Evolutionary conservation across 106 monocot species (phyloP), one percentile per base, ranked within the genome.

Genomic region (Apostasia shenzhenica): DNA sequence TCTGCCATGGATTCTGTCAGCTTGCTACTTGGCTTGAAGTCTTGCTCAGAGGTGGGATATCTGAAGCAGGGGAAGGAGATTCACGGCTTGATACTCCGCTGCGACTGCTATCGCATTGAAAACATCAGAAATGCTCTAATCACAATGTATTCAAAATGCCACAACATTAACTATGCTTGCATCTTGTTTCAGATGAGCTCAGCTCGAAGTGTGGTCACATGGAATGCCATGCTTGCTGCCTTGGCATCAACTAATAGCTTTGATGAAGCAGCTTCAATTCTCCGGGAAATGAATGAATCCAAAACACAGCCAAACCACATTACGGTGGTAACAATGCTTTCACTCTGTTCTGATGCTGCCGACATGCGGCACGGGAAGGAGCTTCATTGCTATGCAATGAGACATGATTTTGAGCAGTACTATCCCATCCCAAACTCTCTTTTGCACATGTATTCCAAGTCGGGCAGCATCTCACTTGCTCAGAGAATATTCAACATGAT

Each of bases 131-230:
- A 82, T 66, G 59, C 84, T n/a, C 65, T 88, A 59, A 85, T 88
- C 45, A 73, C 81, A 63, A 81, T 88, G 84, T 88, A 88, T 49
- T 76, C 77, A 1, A 77, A 79, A 53, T 88, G 88, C 13, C 11
- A 56, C n/a, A 14, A 72, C n/a, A 54, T 65, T 6, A 3, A 14
- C 12, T 41, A 12, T 47, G 84, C 88, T 8, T 64, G 72, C 26
- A 14, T 44, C 9, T 38, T 81, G 71, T 85, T 88, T 61, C 41
- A 40, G 43, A 77, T 43, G 10, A 52, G 49, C 51, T 53, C 9
- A 8, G 52, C 1, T 14, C 54, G 77, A 40, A 85, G 67, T 54
- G 13, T 77, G 55, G 55, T 80, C 14, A 79, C 88, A 8, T 88
- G 88, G 88, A 88, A 85, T 55, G 14, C 76, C 0, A 74, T 85